Evolutionary conservation across 2,329 filamentous ascomycete genomes (phyloP), one percentile per base, ranked within the genome.

Genomic region (Pseudogymnoascus sp.): DNA sequence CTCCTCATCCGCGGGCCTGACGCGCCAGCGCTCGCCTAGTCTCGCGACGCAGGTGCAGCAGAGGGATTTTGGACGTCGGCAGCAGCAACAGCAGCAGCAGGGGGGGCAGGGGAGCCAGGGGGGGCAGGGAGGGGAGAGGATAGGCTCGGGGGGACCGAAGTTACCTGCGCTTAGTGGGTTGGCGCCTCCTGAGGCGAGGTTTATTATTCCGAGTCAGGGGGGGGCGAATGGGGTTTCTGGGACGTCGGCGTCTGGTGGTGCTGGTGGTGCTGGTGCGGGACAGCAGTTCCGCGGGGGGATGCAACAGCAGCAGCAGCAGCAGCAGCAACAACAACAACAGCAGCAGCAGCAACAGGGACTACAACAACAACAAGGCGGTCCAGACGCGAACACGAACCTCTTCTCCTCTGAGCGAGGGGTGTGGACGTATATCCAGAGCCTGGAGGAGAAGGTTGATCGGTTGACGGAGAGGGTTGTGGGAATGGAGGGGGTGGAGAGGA

Each of bases 391-490:
- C 67, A 84, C 83, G 65, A 91, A 90, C 68, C 80, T 91, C 65
- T 87, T 91, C 73, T 78, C 84, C 61, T 76, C 81, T 61, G 83
- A 86, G 61, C 80, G 85, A 66, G 86, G 85, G 44, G 77, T 93
- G 7, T 91, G 87, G 87, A 77, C 81, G 3, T 91, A 91, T 70
- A 83, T 93, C 35, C 86, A 90, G 63, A 81, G 80, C 16, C 78
- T 93, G 60, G 89, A 93, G 70, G 82, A 85, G 11, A 78, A 77
- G 67, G 72, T 83, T n/a, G 78, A 79, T 63, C 73, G 76, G 11
- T 70, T 82, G 21, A 76, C 74, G 38, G 79, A 82, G 35, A 76
- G 76, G 60, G 72, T 81, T n/a, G n/a, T n/a, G n/a, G n/a, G n/a
- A n/a, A n/a, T n/a, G n/a, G n/a, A n/a, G n/a, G n/a, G n/a, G n/a